These are phyloP conservation scores for Aspergillus incahuasiensis DNA, from an alignment of 495 filamentous ascomycete species.

Conservation along the genomic window DNA sequence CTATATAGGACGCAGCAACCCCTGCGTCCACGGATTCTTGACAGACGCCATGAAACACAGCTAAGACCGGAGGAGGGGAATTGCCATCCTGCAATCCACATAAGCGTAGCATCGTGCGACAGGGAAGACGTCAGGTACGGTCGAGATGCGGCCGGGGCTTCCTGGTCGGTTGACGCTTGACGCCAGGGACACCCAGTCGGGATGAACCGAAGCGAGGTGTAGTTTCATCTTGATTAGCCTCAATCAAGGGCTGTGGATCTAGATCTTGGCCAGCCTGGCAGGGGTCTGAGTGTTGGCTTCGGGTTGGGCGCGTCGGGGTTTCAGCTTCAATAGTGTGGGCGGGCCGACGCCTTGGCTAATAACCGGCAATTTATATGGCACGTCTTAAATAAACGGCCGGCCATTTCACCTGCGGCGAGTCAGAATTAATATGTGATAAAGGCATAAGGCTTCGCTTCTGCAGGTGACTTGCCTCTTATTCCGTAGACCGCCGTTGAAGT, in stretches of 20 bases:
- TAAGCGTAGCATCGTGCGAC: constrained; percentile 15
- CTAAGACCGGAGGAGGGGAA: background rate
- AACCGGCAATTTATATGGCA: background rate
- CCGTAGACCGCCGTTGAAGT: no score
- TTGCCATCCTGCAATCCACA: constrained; percentile 8
- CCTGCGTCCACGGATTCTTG: background rate
- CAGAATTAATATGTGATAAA: background rate
- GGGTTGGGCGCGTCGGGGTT: constrained; percentile 19
- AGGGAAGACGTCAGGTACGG: background rate
- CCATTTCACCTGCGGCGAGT: background rate
- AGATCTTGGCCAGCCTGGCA: constrained; percentile 5
- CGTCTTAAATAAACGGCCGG: background rate
- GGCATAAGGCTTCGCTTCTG: background rate
- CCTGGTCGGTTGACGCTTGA: background rate
- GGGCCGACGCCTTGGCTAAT: background rate
- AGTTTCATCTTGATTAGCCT: constrained; percentile 24
- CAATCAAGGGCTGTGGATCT: constrained; percentile 9
- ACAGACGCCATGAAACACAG: constrained; percentile 2
- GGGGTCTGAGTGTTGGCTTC: background rate
- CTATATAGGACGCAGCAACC: constrained; percentile 9
- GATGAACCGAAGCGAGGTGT: constrained; percentile 11
- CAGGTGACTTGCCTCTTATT: background rate
- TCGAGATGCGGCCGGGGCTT: background rate
- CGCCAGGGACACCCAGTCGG: background rate
- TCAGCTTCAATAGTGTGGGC: constrained; percentile 21